Percentiles rank a stretch among this genome's conserved stretches.
Evolutionary conservation across 306 rosid species (phyloP).

Genomic region (Castanopsis chinensis): DNA sequence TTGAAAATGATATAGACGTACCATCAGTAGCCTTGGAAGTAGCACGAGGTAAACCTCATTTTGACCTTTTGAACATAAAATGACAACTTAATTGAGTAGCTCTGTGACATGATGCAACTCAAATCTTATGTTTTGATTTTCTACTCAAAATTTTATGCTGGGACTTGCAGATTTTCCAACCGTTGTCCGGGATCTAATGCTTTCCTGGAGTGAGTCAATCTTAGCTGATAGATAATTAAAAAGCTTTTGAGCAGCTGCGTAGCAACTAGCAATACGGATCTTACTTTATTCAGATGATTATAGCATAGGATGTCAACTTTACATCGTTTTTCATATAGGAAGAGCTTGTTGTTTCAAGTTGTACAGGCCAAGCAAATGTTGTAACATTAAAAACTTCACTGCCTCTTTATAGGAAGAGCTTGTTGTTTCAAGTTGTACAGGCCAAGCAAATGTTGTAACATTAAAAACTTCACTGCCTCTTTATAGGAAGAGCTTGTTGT

Average conservation of each 20-base stretch:
- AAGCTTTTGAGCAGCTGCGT: conserved; percentile 30
- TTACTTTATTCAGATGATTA: conserved; percentile 36
- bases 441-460: conserved; percentile 21
- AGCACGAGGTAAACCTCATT: conserved; percentile 61
- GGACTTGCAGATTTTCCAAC: conserved; percentile 63
- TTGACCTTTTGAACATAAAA: background rate
- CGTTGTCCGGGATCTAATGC: conserved; percentile 74
- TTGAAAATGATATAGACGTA: conserved; percentile 85
- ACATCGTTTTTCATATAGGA: background rate
- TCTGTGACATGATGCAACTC: conserved; percentile 10
- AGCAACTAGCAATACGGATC: conserved; percentile 19
- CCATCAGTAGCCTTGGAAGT: conserved; percentile 86
- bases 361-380: conserved; percentile 24
- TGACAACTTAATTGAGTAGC: conserved; percentile 1
- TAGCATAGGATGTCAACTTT: conserved; percentile 22
- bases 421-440: conserved; percentile 25
- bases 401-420: conserved; percentile 30
- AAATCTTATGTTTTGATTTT: background rate
- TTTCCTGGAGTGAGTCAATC: conserved; percentile 80
- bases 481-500: conserved; percentile 11
- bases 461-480: conserved; percentile 10
- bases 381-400: conserved; percentile 17
- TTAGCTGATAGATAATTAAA: conserved; percentile 62
- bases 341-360: conserved; percentile 21
- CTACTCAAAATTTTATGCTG: background rate